Percentiles rank a stretch among this genome's conserved stretches.
Evolutionary conservation across 371 early-diverging fungal genomes (phyloP).

Genomic region (Chytridiales sp.): DNA sequence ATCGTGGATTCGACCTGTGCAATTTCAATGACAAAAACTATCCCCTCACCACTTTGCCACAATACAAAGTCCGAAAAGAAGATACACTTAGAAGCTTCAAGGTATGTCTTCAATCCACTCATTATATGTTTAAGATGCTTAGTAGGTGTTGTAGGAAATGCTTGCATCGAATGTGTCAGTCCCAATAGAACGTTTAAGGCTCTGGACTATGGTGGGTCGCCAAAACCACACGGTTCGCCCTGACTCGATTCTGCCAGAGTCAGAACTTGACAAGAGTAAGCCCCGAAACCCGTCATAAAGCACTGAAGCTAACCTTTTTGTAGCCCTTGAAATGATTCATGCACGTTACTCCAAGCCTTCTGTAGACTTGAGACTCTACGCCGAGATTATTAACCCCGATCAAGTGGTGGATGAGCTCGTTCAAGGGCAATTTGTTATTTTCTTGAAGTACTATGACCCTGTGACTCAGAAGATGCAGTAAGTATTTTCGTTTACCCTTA

Average conservation of each 20-base stretch:
- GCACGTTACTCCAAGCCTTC: slow-evolving; percentile 42
- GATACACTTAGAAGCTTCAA: slow-evolving; percentile 62
- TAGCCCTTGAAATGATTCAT: slow-evolving; percentile 50
- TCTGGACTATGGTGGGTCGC: slow-evolving; percentile 82
- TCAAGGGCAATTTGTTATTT: slow-evolving; percentile 53
- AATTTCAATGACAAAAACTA: slow-evolving; percentile 58
- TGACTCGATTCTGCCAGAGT: slow-evolving; percentile 57
- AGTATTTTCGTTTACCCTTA: slow-evolving; percentile 20
- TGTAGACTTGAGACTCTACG: slow-evolving; percentile 53
- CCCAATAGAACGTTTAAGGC: slow-evolving; percentile 59
- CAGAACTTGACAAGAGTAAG: slow-evolving; percentile 37
- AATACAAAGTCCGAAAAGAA: slow-evolving; percentile 56
- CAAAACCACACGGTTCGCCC: slow-evolving; percentile 85
- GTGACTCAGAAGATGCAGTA: slow-evolving; percentile 60
- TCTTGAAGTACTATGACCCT: slow-evolving; percentile 85
- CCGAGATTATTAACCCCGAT: slow-evolving; percentile 40
- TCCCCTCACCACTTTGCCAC: slow-evolving; percentile 30
- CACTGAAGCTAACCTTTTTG: slow-evolving; percentile 25
- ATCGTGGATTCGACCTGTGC: slow-evolving; percentile 83
- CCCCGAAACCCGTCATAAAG: too few relatives aligned
- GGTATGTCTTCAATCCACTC: too few relatives aligned
- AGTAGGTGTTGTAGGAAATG: slow-evolving; percentile 25
- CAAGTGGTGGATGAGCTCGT: slow-evolving; percentile 2
- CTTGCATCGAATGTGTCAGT: slow-evolving; percentile 56
- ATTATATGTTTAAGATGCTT: slow-evolving; percentile 12